Evolutionary conservation across 495 filamentous ascomycete species (phyloP).

Genomic region (Cudoniella acicularis): DNA sequence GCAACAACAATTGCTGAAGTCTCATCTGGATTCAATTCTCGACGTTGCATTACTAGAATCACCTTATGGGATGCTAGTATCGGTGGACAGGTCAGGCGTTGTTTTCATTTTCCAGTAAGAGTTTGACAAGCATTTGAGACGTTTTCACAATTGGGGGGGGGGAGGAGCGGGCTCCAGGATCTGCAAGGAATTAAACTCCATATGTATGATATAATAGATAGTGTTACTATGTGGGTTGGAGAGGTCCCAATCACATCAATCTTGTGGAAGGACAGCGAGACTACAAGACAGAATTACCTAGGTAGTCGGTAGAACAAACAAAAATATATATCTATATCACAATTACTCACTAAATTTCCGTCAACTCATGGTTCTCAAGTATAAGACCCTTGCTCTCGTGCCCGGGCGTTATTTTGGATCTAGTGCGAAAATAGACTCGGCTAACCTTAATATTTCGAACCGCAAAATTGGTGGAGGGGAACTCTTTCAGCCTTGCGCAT

Average conservation of each 20-base stretch:
- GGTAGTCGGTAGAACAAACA: too few species aligned
- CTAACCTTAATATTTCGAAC: conserved; percentile 9
- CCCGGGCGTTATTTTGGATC: background rate
- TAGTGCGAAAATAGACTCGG: conserved; percentile 5
- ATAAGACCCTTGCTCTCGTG: conserved; percentile 11
- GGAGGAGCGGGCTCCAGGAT: background rate
- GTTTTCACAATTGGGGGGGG: conserved; percentile 1
- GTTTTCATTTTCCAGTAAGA: conserved; percentile 79
- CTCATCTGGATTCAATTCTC: conserved; percentile 82
- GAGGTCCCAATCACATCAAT: too few species aligned
- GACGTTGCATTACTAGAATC: conserved; percentile 85
- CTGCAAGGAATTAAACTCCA: background rate
- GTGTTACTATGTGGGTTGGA: background rate
- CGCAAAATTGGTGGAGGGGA: conserved; percentile 9
- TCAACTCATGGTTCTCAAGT: too few species aligned
- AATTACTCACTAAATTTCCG: background rate
- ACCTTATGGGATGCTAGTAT: conserved; percentile 90
- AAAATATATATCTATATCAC: background rate
- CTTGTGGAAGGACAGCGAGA: too few species aligned
- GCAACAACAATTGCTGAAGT: conserved; percentile 80
- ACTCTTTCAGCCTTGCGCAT: conserved; percentile 25
- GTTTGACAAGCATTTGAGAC: conserved; percentile 15
- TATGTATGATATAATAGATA: background rate
- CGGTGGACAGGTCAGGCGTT: conserved; percentile 85
- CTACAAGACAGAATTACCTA: too few species aligned